Evolutionary conservation across 805 yeast species (phyloP), one percentile per base, ranked within the genome.

Genomic region (Jamesozyma piceae): DNA sequence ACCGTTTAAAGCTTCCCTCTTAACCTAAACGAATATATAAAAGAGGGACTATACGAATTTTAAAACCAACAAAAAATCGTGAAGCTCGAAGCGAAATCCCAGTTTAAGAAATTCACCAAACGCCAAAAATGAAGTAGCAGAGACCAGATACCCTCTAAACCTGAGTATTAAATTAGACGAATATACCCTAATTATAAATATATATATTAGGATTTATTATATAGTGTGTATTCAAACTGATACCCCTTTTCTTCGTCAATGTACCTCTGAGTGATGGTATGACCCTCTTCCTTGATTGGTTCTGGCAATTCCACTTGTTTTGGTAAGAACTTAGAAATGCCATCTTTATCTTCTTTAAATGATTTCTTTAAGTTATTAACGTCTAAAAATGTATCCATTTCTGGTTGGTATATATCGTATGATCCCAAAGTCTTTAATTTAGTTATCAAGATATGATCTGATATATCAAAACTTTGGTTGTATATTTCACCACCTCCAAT

Each of bases 401-500:
- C 73, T 4, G 78, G 64, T 26, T 49, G 39, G 4, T 43, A 45
- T 2, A 53, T 48, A 5, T 54, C 51, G 4, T 34, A 38, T 5
- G 53, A 45, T 4, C 54, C 51, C 4, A 59, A 51, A n/a, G 61
- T 57, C 2, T 58, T 52, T 26, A 89, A 73, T 55, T 86, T 89
- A 0, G 96, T 88, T 14, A 89, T 59, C 21, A 85, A 69, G 39
- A 86, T 62, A 24, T 77, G 70, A 37, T 73, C 73, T 1, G 80
- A 77, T 10, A 65, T 42, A 3, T 64, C 64, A 42, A 62, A 54
- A 13, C 79, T 69, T 32, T 76, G 69, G 40, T 75, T 72, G 64
- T 92, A 92, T 8, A 92, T 68, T 57, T 89, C 89, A 0, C 89
- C 92, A 1, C 98, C 98, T 3, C 98, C 98, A 48, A 92, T 90